These are phyloP conservation scores for Bruguiera sexangula DNA, from an alignment of 345 rosid species.

Conservation along the genomic window DNA sequence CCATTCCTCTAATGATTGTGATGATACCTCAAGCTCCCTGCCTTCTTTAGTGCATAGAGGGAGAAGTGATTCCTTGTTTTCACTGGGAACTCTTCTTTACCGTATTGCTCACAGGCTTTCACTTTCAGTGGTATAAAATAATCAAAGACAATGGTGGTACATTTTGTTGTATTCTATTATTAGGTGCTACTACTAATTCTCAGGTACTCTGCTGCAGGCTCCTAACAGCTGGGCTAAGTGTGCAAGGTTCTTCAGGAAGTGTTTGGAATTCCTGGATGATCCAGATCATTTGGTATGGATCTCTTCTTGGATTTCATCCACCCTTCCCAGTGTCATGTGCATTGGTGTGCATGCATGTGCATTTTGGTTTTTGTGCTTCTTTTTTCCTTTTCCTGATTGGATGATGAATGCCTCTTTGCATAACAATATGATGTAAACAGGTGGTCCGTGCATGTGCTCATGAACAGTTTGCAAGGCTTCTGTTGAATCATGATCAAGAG, in stretches of 20 bases:
- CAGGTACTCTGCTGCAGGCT: slow-evolving; percentile 46
- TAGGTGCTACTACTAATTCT: slow-evolving; percentile 18
- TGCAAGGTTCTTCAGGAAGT: slow-evolving; percentile 70
- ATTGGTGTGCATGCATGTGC: neutral
- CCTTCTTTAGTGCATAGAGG: slow-evolving; percentile 61
- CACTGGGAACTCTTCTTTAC: slow-evolving; percentile 85
- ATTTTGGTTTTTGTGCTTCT: neutral
- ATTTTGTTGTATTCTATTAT: slow-evolving; percentile 5
- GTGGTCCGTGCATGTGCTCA: slow-evolving; percentile 94
- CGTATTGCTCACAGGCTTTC: slow-evolving; percentile 93
- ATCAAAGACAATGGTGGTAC: slow-evolving; percentile 1
- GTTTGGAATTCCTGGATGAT: slow-evolving; percentile 77
- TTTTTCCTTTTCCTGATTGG: neutral
- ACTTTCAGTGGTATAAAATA: slow-evolving; percentile 63
- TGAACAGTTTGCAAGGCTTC: slow-evolving; percentile 92
- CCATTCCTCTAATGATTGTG: slow-evolving; percentile 48
- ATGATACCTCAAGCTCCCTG: slow-evolving; percentile 49
- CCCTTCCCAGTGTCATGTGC: neutral
- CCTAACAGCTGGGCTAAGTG: slow-evolving; percentile 67
- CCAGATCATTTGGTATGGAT: slow-evolving; percentile 73
- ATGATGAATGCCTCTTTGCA: slow-evolving; percentile 8
- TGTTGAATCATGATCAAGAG: slow-evolving; percentile 64
- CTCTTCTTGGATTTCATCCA: neutral
- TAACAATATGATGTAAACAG: slow-evolving; percentile 36
- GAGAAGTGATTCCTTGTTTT: slow-evolving; percentile 67